Base-by-base conservation (phyloP, 257 asterid genomes). In the Lithospermum erythrorhizon region DNA sequence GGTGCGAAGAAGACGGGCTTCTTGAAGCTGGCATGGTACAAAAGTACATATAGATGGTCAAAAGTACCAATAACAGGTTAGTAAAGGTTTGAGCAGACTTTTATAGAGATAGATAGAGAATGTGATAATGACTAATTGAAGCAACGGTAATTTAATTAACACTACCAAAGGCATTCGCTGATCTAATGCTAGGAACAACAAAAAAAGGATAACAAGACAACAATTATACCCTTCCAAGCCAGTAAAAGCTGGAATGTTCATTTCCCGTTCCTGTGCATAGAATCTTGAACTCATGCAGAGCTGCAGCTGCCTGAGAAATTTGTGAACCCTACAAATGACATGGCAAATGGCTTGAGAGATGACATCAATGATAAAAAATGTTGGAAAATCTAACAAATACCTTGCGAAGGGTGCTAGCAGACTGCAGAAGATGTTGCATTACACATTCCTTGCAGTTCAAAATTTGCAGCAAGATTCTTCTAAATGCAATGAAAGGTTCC, bases 1-100 rank as follows among this genome's bases (percentile, higher is more conserved):
- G 64, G 94, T 87, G 53, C 98, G 94, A 54, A 91, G 90, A 77
- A 88, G 93, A 82, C 86, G 86, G 63, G 98, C 98, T 78, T 91
- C 98, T 75, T 91, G 96, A 69, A 91, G 83, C 98, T 91, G 78
- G 67, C 35, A 64, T 60, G 66, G 57, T 25, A 62, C 59, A 62
- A 48, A 6, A 68, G 14, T 10, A 24, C 27, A 35, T 6, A 62
- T 13, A 62, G 32, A 30, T 8, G 53, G 6, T 17, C 30, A 53
- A 9, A 25, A 37, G 48, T 37, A 9, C 48, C 48, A 37, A 22
- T 55, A n/a, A 21, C 14, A 55, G 25, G 56, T 52, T 52, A 4
- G 55, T 19, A 51, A 3, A 51, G 55, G 17, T 51, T 19, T 51
- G 19, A 17, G 6, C 32, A 27, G 32, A 27, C 5, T 27, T 5